phyloP scores from a whole-genome alignment of 768 basidiomycete species.

The Naematelia encephala region DNA sequence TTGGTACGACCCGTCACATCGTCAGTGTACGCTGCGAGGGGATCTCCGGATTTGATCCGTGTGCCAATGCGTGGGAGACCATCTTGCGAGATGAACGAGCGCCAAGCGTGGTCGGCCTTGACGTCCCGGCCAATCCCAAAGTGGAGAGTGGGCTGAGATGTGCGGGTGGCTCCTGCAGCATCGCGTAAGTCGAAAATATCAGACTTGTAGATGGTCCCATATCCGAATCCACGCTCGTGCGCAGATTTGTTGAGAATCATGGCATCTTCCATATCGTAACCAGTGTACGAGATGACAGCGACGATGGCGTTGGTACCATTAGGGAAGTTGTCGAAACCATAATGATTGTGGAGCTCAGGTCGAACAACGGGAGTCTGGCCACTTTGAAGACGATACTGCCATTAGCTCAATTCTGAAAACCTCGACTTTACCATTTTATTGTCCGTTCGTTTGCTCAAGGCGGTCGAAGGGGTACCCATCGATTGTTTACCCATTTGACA shows the following conservation, averaged over 20 bases:
- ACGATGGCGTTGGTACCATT: slow-evolving; percentile 98
- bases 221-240: slow-evolving; percentile 94
- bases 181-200: slow-evolving; percentile 87
- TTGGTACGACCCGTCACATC: slow-evolving; percentile 76
- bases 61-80: slow-evolving; percentile 79
- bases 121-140: slow-evolving; percentile 81
- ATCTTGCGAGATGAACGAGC: slow-evolving; percentile 68
- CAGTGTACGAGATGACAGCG: slow-evolving; percentile 99
- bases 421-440: slow-evolving; percentile 68
- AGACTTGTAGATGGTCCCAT: slow-evolving; percentile 94
- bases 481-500: slow-evolving; percentile 99
- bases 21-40: slow-evolving; percentile 81
- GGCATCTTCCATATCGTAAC: slow-evolving; percentile 99
- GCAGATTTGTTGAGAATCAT: slow-evolving; percentile 99
- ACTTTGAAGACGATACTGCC: slow-evolving; percentile 77
- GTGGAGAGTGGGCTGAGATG: slow-evolving; percentile 70
- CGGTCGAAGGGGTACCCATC: slow-evolving; percentile 97
- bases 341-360: slow-evolving; percentile 82
- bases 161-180: slow-evolving; percentile 62
- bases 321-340: slow-evolving; percentile 98
- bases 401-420: background rate
- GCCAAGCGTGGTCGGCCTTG: slow-evolving; percentile 52
- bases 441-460: slow-evolving; percentile 86
- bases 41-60: slow-evolving; percentile 67
- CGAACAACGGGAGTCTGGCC: slow-evolving; percentile 94